Evolutionary conservation across 805 yeast genomes (phyloP), one percentile per base, ranked within the genome.

Genomic region (Vanderwaltozyma yarrowii): DNA sequence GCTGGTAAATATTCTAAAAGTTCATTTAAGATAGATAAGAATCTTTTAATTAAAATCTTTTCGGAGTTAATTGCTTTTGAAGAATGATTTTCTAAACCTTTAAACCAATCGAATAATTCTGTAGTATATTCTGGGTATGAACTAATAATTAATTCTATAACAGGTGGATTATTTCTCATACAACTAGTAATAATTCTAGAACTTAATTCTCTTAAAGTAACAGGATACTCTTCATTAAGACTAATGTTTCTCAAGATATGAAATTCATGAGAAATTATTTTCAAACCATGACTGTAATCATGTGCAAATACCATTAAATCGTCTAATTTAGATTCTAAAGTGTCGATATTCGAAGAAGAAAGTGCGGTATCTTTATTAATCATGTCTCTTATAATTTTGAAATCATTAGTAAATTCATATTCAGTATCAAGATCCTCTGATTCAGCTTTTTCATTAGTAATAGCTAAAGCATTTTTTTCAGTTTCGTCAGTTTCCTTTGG

Each of bases 111-210:
- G 14, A 24, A 33, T n/a, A 40, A 10, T 12, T 34, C 30, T 12
- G 28, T 8, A 11, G 17, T 17, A 30, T n/a, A 36, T 12, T 28
- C 27, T 0, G 78, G 71, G 39, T 60, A 56, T 6, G 38, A 31
- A 7, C 29, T 41, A 30, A 49, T 51, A 12, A 71, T 60, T 38
- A 65, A 65, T 2, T 57, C 56, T 2, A 69, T 45, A 0, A 87
- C 86, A 2, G 70, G 72, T 2, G 75, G 76, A 52, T 87, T 87
- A 54, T 86, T 86, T 49, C 95, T 69, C 32, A 86, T 57, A 4
- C 88, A 60, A 5, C 84, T 69, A 0, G 82, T 78, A 41, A 87
- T 63, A 21, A 80, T 65, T 43, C 86, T 65, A 12, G 76, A 70
- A 1, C 76, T 56, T 32, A 71, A 49, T 40, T 85, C 92, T 40